Percentiles rank a stretch among this genome's conserved stretches.
These are phyloP conservation scores for Xylariaceae sp. DNA, from an alignment of 2,329 filamentous ascomycete species.

Conservation along the genomic window DNA sequence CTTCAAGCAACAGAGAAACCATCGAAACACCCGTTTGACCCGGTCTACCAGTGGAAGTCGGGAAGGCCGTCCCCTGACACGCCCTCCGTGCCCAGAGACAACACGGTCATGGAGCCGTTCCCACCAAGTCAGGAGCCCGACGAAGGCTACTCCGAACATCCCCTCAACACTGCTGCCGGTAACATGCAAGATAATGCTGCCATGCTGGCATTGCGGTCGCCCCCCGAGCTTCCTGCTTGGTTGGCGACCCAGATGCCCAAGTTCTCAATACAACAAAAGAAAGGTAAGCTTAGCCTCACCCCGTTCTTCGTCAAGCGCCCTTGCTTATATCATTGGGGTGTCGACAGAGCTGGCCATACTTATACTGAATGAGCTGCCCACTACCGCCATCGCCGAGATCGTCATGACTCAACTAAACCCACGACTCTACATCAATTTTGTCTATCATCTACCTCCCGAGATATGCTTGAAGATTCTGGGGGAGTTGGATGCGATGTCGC, in stretches of 20 bases:
- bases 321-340: slow-evolving; percentile 8
- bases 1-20: not conserved
- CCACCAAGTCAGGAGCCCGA: slow-evolving; percentile 59
- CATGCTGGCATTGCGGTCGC: slow-evolving; percentile 34
- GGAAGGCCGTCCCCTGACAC: not conserved
- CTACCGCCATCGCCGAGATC: slow-evolving; percentile 71
- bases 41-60: not conserved
- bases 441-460: slow-evolving; percentile 78
- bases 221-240: slow-evolving; percentile 44
- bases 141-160: slow-evolving; percentile 83
- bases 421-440: slow-evolving; percentile 87
- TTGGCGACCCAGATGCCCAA: slow-evolving; percentile 44
- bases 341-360: slow-evolving; percentile 70
- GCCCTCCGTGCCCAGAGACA: slow-evolving; percentile 1
- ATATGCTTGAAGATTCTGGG: slow-evolving; percentile 86
- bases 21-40: not conserved
- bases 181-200: slow-evolving; percentile 27
- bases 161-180: slow-evolving; percentile 40
- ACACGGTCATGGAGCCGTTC: slow-evolving; percentile 36
- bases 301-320: slow-evolving; percentile 11
- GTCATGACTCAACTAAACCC: slow-evolving; percentile 70
- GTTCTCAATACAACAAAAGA: slow-evolving; percentile 45
- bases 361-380: slow-evolving; percentile 72
- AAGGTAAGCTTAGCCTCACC: slow-evolving; percentile 34
- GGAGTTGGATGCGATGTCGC: slow-evolving; percentile 74